Evolutionary conservation across 495 filamentous ascomycete species (phyloP), one percentile per base, ranked within the genome.

Genomic region (Amniculicola lignicola): DNA sequence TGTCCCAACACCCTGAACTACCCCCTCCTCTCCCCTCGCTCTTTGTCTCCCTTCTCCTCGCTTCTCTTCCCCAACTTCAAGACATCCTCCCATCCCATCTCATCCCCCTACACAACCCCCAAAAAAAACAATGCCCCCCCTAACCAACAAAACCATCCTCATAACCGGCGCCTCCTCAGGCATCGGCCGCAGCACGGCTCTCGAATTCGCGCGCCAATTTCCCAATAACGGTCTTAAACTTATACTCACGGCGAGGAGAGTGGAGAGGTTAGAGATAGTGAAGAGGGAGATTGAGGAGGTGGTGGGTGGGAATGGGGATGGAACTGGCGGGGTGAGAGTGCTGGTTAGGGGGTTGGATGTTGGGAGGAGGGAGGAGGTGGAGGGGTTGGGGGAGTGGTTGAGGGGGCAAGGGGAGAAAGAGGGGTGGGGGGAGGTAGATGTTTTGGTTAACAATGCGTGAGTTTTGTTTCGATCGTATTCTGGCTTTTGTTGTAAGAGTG

Each of bases 371-470:
- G 82, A 82, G n/a, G 83, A 93, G 60, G 79, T 98, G 18, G 75
- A 79, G 42, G 76, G 74, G 21, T 95, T 98, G 67, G 82, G 96
- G 16, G 71, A 70, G 0, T 78, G 73, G n/a, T 67, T 96, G 63
- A n/a, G n/a, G n/a, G n/a, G n/a, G n/a, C n/a, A n/a, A n/a, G n/a
- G n/a, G n/a, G 89, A 90, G 0, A 81, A 83, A 46, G 93, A 89
- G 66, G 29, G 29, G 6, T 98, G 87, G 72, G 80, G 81, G 72
- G 85, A 87, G 27, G 87, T 96, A 54, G 82, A 96, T 74, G 79
- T 98, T 11, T 68, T 98, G 59, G 90, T 98, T 4, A 98, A 98
- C 71, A 98, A 96, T 80, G 93, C 93, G 90, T 95, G 71, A 71
- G 87, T 79, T 40, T 49, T 49, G 18, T 10, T 24, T 19, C 38